phyloP scores from a whole-genome alignment of 257 asterid species.

The Penstemon davidsonii region DNA sequence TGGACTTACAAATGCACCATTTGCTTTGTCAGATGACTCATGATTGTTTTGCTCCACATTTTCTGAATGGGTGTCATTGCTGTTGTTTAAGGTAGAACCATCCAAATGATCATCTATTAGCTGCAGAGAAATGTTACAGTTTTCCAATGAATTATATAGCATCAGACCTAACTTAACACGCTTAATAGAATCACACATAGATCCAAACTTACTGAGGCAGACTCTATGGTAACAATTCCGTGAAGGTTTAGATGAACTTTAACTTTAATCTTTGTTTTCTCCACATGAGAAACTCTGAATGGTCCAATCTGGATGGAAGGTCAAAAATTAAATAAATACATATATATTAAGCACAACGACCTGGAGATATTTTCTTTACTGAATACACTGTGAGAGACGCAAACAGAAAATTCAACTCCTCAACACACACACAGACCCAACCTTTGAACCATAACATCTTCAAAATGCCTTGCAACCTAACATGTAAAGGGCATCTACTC shows the following conservation, averaged over 20 bases:
- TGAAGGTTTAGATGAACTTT: slow-evolving; percentile 73
- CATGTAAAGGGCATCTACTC: slow-evolving; percentile 4
- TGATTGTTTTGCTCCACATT: slow-evolving; percentile 44
- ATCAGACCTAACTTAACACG: slow-evolving; percentile 23
- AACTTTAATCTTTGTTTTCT: slow-evolving; percentile 63
- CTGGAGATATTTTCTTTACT: background rate
- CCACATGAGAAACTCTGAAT: slow-evolving; percentile 53
- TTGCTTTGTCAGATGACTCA: slow-evolving; percentile 40
- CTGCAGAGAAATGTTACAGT: slow-evolving; percentile 45
- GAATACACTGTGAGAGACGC: slow-evolving; percentile 13
- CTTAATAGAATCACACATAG: slow-evolving; percentile 11
- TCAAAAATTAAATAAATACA: background rate
- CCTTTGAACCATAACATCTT: slow-evolving; percentile 18
- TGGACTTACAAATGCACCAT: slow-evolving; percentile 51
- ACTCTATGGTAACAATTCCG: slow-evolving; percentile 70
- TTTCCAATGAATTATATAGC: slow-evolving; percentile 21
- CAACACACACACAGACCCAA: slow-evolving; percentile 12
- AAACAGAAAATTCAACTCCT: slow-evolving; percentile 24
- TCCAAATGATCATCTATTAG: slow-evolving; percentile 54
- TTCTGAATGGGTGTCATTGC: slow-evolving; percentile 43
- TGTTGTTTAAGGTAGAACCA: slow-evolving; percentile 41
- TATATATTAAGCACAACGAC: background rate
- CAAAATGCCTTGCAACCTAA: background rate
- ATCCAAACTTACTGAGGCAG: slow-evolving; percentile 70
- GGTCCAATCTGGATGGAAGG: slow-evolving; percentile 72